Evolutionary conservation across 129 eudicot species (phyloP), one percentile per base, ranked within the genome.

Genomic region (Centella asiatica): DNA sequence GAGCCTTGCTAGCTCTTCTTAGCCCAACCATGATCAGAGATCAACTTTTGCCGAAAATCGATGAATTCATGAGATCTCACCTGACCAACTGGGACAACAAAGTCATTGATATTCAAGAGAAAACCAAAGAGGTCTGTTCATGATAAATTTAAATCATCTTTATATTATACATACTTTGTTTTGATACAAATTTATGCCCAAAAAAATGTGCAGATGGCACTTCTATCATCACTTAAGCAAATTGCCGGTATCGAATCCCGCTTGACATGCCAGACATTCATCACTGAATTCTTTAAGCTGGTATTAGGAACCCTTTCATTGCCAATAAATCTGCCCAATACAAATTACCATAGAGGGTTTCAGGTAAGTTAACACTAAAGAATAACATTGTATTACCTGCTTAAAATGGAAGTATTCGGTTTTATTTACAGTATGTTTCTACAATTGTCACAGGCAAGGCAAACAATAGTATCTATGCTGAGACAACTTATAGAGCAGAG

Each of bases 301-400:
- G 99, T 93, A 8, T 29, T 87, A 29, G 99, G 99, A 37, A 93
- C 99, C 14, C 82, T 93, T 76, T 93, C 99, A 29, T 73, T 93
- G 56, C 99, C 96, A 18, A 85, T 93, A 70, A 84, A 88, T 62
- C 89, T 93, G 55, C 99, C 95, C 25, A 78, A 62, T 72, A 82
- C 96, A 22, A 88, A 85, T 56, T 93, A 93, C 57, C 89, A 69
- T 22, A 69, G 83, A 1, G 95, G 96, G 1, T 68, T 93, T 67
- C 85, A 92, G 96, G 99, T 87, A 75, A 71, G 2, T 34, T 58
- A 42, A 7, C 59, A 1, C 9, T 42, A 9, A 32, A 34, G 47
- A 15, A 3, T 5, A 56, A 37, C 6, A 7, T 37, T 37, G 12
- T 37, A 37, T 37, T 56, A 18, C 19, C 8, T 10, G 37, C 18